A percentile compares a stretch with the other conserved stretches of the same genome.
These are phyloP conservation scores for Azolla pinnata DNA, from an alignment of 75 land plant genomes.

Conservation along the genomic window DNA sequence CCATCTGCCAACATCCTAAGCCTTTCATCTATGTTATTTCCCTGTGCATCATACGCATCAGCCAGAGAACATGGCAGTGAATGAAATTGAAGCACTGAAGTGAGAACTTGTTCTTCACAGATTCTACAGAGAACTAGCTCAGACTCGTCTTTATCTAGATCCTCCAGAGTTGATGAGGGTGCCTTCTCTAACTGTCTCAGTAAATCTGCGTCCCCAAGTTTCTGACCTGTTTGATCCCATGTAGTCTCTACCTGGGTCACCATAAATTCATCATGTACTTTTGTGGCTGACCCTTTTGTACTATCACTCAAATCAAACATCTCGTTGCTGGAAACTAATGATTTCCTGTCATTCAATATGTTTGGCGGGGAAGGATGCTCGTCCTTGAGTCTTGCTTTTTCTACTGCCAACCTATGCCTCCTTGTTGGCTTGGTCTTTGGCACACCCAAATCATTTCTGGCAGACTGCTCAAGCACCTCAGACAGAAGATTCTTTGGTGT, in stretches of 20 bases:
- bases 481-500: slow-evolving; percentile 11
- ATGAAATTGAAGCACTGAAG: slow-evolving; percentile 75
- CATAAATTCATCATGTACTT: slow-evolving; percentile 8
- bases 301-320: slow-evolving; percentile 15
- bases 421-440: slow-evolving; percentile 38
- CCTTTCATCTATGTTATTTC: slow-evolving; percentile 77
- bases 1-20: slow-evolving; percentile 73
- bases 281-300: slow-evolving; percentile 4
- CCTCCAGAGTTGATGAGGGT: slow-evolving; percentile 54
- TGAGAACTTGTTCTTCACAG: slow-evolving; percentile 96
- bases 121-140: slow-evolving; percentile 80
- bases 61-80: slow-evolving; percentile 83
- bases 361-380: slow-evolving; percentile 19
- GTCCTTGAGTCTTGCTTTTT: neutral
- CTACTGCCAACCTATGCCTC: slow-evolving; percentile 24
- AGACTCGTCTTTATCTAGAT: slow-evolving; percentile 58
- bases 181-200: slow-evolving; percentile 30
- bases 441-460: slow-evolving; percentile 39
- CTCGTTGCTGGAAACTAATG: slow-evolving; percentile 11
- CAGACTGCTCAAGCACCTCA: slow-evolving; percentile 5
- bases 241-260: slow-evolving; percentile 13
- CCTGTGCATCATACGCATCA: slow-evolving; percentile 91
- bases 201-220: slow-evolving; percentile 20
- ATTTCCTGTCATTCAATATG: slow-evolving; percentile 21
- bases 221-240: slow-evolving; percentile 19